phyloP scores from a whole-genome alignment of 164 flowering plant species.

The Akebia trifoliata region DNA sequence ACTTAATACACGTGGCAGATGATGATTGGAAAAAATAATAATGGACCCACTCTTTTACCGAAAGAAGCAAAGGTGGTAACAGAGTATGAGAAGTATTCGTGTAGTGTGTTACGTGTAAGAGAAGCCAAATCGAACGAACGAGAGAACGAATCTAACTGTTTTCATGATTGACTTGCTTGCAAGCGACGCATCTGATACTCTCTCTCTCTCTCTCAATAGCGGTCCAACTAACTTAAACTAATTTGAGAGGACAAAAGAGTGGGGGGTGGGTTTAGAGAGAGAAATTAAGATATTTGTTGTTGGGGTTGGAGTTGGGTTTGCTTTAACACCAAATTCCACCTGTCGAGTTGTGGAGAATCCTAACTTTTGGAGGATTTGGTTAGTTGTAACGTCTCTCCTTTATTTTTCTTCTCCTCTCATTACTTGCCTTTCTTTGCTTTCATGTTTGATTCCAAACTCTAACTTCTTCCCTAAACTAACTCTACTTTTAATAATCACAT shows the following conservation, averaged over 20 bases:
- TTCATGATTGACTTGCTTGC: conserved; percentile 19
- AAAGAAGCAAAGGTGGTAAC: conserved; percentile 9
- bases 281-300: not conserved
- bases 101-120: not conserved
- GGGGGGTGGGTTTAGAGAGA: not conserved
- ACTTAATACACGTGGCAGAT: too few relatives aligned
- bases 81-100: not conserved
- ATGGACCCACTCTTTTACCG: conserved; percentile 9
- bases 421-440: conserved; percentile 4
- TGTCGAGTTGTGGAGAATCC: conserved; percentile 2
- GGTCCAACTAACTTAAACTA: not conserved
- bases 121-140: not conserved
- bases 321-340: conserved; percentile 13
- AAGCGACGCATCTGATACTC: conserved; percentile 18
- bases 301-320: not conserved
- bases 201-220: not conserved
- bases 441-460: conserved; percentile 7
- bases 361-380: conserved; percentile 6
- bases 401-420: not conserved
- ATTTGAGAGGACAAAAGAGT: too few relatives aligned
- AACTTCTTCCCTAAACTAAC: conserved; percentile 16
- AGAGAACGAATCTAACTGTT: conserved; percentile 3
- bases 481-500: not conserved
- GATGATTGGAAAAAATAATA: too few relatives aligned
- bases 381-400: conserved; percentile 12